Evolutionary conservation across 176 grass and related monocot genomes (phyloP), one percentile per base, ranked within the genome.

Genomic region (Oryza nivara): DNA sequence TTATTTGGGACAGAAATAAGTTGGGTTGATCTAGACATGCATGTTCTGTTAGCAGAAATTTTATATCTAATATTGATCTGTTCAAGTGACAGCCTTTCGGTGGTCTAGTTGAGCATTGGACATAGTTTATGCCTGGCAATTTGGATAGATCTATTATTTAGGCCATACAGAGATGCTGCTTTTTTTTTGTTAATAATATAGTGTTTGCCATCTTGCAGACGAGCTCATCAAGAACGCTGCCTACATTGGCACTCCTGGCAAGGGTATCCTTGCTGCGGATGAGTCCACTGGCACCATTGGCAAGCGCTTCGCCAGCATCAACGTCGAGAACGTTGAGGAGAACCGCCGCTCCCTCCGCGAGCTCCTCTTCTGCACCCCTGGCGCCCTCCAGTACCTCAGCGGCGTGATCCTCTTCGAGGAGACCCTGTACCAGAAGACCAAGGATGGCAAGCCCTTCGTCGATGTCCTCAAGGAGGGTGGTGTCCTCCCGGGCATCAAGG

Each of bases 341-440:
- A 63, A 63, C 58, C 58, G n/a, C n/a, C n/a, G n/a, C 2, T 7
- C 58, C 58, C 58, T 63, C 58, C 58, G n/a, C 3, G 58, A 63
- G n/a, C 58, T 63, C 58, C 58, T 63, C 20, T 63, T 63, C 58
- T 63, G 58, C 58, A 23, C 66, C 5, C 66, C 28, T 17, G 28
- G 66, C 3, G 66, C 66, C 66, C 66, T 68, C 13, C 28, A 13
- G 28, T 68, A 68, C 26, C 28, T 68, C 66, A 32, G 28, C 28
- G 66, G 66, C 4, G 66, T 68, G 28, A 68, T 68, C 66, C 66
- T 68, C 66, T 68, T 68, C 13, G 66, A 68, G 66, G 66, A 68
- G 66, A 36, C 66, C 66, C 66, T 68, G 28, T 68, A 35, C 66
- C 66, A 36, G 28, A 68, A 68, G 66, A 68, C 66, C 66, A 35